These are phyloP conservation scores for Diaporthe vexans DNA, from an alignment of 2,329 filamentous ascomycete genomes.

Conservation along the genomic window DNA sequence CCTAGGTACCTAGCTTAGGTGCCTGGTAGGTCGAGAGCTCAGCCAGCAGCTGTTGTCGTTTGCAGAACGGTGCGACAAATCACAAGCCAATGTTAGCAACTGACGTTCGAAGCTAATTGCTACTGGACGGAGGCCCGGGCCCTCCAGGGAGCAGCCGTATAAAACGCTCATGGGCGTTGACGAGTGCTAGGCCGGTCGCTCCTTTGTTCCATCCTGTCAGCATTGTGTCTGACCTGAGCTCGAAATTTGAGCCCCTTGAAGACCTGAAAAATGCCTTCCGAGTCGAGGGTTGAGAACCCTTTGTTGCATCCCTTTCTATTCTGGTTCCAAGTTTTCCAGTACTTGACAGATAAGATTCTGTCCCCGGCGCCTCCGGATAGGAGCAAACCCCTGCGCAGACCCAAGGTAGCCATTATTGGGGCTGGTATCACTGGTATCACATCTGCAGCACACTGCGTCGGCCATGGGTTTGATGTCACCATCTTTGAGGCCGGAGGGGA, in stretches of 20 bases:
- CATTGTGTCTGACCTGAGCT: not conserved
- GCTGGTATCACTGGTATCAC: constrained; percentile 82
- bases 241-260: not conserved
- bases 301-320: constrained; percentile 70
- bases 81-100: constrained; percentile 14
- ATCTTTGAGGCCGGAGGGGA: constrained; percentile 81
- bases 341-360: constrained; percentile 73
- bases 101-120: not conserved
- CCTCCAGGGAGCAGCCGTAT: not conserved
- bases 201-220: not conserved
- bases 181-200: not conserved
- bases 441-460: constrained; percentile 84
- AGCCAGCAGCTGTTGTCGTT: constrained; percentile 13
- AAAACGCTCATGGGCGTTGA: not conserved
- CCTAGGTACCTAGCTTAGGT: too few species aligned
- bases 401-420: constrained; percentile 78
- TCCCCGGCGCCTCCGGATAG: constrained; percentile 78
- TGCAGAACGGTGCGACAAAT: constrained; percentile 16
- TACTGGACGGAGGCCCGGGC: not conserved
- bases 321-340: constrained; percentile 76
- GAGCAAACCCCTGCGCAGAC: constrained; percentile 67
- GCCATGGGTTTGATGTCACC: constrained; percentile 85
- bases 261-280: constrained; percentile 51
- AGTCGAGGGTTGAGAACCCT: constrained; percentile 54
- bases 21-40: not conserved